Base-by-base conservation (phyloP, 495 filamentous ascomycete species). In the Daldinia decipiens region DNA sequence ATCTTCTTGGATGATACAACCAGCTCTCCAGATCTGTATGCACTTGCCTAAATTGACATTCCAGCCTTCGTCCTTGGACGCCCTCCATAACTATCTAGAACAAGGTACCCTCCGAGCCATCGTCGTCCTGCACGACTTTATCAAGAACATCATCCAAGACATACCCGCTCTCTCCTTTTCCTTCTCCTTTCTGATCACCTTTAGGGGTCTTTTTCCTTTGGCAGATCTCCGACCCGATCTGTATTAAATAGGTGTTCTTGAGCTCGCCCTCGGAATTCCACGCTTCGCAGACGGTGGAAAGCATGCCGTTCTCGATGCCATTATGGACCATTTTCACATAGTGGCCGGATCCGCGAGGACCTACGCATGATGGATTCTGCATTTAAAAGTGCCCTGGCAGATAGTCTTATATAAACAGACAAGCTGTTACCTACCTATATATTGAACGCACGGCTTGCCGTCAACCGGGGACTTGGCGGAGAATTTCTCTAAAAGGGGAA, bases 261-360 rank as follows among this genome's bases (percentile, higher is more conserved):
- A 93, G 74, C 53, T 89, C 85, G 0, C 90, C 88, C 5, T 83
- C 67, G 0, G 78, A 73, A 59, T 88, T 87, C 88, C 89, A 93
- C 2, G 87, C 86, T 74, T 93, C 91, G 31, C 83, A 85, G 15
- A 79, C 65, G 55, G 63, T 67, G 38, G 73, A 71, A 50, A 74
- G 80, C 88, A 92, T 90, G 17, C 88, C 90, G 54, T 91, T 89
- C 76, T 93, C 89, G 53, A 93, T 92, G 4, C 90, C 90, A 72
- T 93, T 92, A 72, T 93, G 91, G 0, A 91, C 84, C 89, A 92
- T 93, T 77, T 93, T 93, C 36, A 92, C 89, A 71, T 88, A 92
- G 76, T 93, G 88, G 1, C 90, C 90, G 0, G 86, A 83, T 2
- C 91, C 90, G 1, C 86, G 87, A 4, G 85, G 86, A 0, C 90